A percentile compares a stretch with the other conserved stretches of the same genome.
These are phyloP conservation scores for Saccharomycopsis javanensis DNA, from an alignment of 805 yeast species.

Conservation along the genomic window DNA sequence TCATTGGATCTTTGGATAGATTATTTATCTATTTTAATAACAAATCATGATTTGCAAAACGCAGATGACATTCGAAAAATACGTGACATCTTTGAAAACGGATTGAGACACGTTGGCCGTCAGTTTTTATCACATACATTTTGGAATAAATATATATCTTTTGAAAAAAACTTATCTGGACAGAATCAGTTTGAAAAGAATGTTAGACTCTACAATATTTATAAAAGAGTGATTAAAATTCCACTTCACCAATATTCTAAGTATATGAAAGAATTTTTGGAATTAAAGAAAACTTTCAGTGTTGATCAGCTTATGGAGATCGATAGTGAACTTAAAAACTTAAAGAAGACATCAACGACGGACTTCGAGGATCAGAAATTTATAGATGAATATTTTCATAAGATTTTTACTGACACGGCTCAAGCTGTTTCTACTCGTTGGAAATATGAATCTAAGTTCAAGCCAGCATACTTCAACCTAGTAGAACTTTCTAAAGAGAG, in stretches of 20 bases:
- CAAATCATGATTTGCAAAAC: constrained; percentile 28
- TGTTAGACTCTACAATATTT: constrained; percentile 31
- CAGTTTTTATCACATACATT: constrained; percentile 70
- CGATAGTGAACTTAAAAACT: constrained; percentile 22
- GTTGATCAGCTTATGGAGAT: constrained; percentile 15
- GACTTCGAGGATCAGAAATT: constrained; percentile 23
- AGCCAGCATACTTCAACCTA: constrained; percentile 49
- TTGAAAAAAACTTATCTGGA: constrained; percentile 33
- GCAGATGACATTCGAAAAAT: constrained; percentile 25
- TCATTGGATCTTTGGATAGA: constrained; percentile 65
- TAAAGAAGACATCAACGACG: constrained; percentile 23
- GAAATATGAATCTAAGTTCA: constrained; percentile 60
- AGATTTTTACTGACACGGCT: constrained; percentile 39
- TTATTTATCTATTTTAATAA: constrained; percentile 43
- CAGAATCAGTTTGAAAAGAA: constrained; percentile 26
- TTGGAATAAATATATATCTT: constrained; percentile 73
- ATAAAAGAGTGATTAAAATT: constrained; percentile 38
- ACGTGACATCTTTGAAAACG: constrained; percentile 38
- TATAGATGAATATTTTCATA: constrained; percentile 36
- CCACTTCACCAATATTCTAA: constrained; percentile 85
- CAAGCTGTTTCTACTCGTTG: constrained; percentile 49
- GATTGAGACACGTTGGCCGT: constrained; percentile 44
- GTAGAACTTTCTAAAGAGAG: constrained; percentile 35
- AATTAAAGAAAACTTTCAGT: constrained; percentile 16
- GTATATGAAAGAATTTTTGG: constrained; percentile 41